Percentiles rank a stretch among this genome's conserved stretches.
Conservation (phyloP, 495 filamentous ascomycete genomes). For the Xylaria curta region DNA sequence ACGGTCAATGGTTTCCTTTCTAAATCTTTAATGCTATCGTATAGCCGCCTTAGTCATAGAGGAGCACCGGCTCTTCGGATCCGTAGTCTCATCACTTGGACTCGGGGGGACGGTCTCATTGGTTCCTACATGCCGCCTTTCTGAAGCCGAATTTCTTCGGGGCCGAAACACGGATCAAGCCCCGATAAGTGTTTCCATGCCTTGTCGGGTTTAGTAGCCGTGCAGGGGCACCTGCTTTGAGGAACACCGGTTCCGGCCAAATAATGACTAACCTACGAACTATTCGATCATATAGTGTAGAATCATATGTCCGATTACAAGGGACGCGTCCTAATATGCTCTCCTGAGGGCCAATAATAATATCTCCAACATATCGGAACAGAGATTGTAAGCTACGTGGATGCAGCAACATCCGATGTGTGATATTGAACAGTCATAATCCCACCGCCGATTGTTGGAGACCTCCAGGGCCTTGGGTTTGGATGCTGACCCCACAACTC, state of each 20-base stretch:
- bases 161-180: background rate
- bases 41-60: background rate
- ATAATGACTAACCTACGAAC: background rate
- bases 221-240: background rate
- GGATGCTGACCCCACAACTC: background rate
- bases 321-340: background rate
- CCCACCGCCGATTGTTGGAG: background rate
- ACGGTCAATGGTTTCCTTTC: background rate
- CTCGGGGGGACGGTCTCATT: background rate
- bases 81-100: background rate
- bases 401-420: constrained; percentile 1
- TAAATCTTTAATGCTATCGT: background rate
- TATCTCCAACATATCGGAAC: background rate
- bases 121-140: background rate
- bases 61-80: background rate
- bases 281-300: background rate
- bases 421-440: background rate
- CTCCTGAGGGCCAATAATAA: constrained; percentile 2
- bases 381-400: background rate
- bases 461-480: background rate
- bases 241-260: background rate
- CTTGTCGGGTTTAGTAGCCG: background rate
- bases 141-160: background rate
- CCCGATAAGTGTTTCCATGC: background rate
- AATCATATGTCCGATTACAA: background rate